phyloP scores from a whole-genome alignment of 1,284 basidiomycete genomes.

The Sanguinoderma infundibulare region DNA sequence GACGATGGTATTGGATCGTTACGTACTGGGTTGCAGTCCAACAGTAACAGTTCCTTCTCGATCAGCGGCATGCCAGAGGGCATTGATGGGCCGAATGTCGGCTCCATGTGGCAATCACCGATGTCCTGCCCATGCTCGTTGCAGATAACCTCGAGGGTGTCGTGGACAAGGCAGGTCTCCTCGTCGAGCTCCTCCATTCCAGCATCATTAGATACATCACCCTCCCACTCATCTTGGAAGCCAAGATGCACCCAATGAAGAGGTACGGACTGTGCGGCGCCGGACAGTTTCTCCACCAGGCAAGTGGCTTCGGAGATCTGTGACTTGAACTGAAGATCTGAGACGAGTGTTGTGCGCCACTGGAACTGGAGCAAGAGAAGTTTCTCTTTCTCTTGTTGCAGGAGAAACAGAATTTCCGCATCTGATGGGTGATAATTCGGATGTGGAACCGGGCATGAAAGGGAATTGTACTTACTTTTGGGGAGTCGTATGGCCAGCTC shows the following conservation, averaged over 20 bases:
- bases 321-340: background rate
- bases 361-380: conserved; percentile 9
- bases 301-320: background rate
- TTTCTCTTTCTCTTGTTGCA: conserved; percentile 12
- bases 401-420: conserved; percentile 1
- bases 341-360: conserved; percentile 22
- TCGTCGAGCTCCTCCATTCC: background rate
- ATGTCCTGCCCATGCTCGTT: background rate
- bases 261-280: background rate
- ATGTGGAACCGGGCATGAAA: background rate
- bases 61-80: background rate
- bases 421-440: background rate
- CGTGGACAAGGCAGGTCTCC: background rate
- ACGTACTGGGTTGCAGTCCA: background rate
- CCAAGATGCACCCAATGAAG: background rate
- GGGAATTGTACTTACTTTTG: conserved; percentile 10
- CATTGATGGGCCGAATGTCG: background rate
- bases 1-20: background rate
- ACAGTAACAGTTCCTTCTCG: background rate
- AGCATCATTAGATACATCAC: background rate
- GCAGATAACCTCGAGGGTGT: background rate
- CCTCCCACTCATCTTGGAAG: background rate
- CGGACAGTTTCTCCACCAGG: background rate
- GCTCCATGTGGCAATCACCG: background rate
- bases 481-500: conserved; percentile 22